These are phyloP conservation scores for Sugiyamaella sp. DNA, from an alignment of 1,139 yeast genomes.

Conservation along the genomic window DNA sequence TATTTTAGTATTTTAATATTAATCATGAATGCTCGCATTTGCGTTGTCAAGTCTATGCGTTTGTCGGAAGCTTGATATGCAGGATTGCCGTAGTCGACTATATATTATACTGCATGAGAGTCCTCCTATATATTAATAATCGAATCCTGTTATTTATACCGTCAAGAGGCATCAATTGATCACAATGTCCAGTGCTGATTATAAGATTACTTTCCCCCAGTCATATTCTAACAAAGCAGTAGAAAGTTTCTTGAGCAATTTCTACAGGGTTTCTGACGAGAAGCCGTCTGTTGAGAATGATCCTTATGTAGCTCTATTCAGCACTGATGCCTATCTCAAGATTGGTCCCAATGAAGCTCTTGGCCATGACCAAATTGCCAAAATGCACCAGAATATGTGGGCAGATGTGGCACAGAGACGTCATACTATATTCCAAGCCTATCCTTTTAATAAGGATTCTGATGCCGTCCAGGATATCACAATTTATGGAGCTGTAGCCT, in stretches of 20 bases:
- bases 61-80: too few relatives aligned
- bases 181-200: slow-evolving; percentile 7
- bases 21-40: neutral
- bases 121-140: neutral
- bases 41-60: too few relatives aligned
- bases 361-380: slow-evolving; percentile 15
- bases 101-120: too few relatives aligned
- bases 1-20: too few relatives aligned
- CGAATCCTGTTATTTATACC: neutral
- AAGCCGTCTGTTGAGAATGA: slow-evolving; percentile 15
- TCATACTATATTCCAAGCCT: slow-evolving; percentile 19
- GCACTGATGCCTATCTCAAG: slow-evolving; percentile 13
- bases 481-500: slow-evolving; percentile 18
- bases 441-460: slow-evolving; percentile 15
- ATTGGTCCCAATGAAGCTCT: slow-evolving; percentile 12
- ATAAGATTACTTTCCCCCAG: slow-evolving; percentile 22
- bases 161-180: neutral
- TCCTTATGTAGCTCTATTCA: slow-evolving; percentile 17
- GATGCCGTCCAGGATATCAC: slow-evolving; percentile 17
- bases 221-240: slow-evolving; percentile 15
- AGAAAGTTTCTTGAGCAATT: slow-evolving; percentile 12
- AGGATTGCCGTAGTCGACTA: too few relatives aligned
- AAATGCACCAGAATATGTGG: slow-evolving; percentile 17
- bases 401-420: slow-evolving; percentile 6
- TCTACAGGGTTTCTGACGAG: slow-evolving; percentile 18